Base-by-base conservation (phyloP, 371 early-diverging fungal genomes). In the Conidiobolus incongruus region DNA sequence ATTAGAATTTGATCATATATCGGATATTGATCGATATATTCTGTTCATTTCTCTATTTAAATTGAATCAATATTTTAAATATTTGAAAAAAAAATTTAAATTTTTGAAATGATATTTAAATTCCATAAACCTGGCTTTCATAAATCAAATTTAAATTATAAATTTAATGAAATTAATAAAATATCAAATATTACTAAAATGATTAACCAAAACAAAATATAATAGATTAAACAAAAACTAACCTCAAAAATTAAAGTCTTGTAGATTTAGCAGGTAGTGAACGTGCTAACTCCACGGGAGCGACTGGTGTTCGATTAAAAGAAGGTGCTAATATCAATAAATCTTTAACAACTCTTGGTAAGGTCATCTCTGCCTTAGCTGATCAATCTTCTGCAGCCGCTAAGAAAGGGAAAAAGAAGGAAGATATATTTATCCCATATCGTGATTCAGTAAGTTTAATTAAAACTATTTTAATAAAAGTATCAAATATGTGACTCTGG, bases 261-360 rank as follows among this genome's bases (percentile, higher is more conserved):
- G 82, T 85, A 1, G 86, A 85, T 64, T 58, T 85, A 38, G 97
- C 95, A 7, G 96, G 97, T 40, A 86, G 88, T 49, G 99, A 99
- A 62, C 72, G 99, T 20, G 85, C 90, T 16, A 77, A 84, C 37
- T 76, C 86, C 37, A 97, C 99, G 0, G 89, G 93, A 33, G 26
- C 26, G 85, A 84, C 89, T 15, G 98, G 98, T 13, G 66, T 66
- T n/a, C 72, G 98, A 8, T 60, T 99, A 16, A 94, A 93, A 89
- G 99, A 99, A 65, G 98, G 98, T n/a, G 88, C 90, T 21, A 83
- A 88, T 47, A 99, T 99, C 55, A 99, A 99, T 67, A 78, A 77
- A 52, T 86, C 87, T 1, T 63, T 99, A 7, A 81, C 88, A 22
- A 72, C 91, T 0, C 66, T 99, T 1, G 96, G 97, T 12, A 96